Conservation (phyloP, 768 basidiomycete species). For the Glaciozyma martinii region DNA sequence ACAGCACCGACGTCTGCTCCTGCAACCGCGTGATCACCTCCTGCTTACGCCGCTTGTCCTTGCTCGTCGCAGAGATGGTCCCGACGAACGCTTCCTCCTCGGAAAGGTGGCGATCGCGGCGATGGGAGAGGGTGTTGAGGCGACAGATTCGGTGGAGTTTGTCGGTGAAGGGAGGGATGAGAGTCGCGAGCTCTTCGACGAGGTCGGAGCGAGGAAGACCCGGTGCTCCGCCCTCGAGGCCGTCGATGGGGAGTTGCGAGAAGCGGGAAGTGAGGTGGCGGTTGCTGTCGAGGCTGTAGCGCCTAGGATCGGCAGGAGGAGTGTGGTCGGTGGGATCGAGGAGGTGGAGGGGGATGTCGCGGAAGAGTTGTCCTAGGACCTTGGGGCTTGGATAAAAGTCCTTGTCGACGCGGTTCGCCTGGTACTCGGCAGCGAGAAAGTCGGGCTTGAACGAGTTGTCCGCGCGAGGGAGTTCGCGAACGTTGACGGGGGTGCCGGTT, state of each 20-base stretch:
- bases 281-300: not conserved
- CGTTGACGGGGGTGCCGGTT: not conserved
- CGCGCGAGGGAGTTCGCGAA: not conserved
- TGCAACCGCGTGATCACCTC: slow-evolving; percentile 4
- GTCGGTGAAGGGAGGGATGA: not conserved
- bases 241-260: not conserved
- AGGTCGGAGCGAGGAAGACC: not conserved
- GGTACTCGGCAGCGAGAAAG: slow-evolving; percentile 6
- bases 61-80: not conserved
- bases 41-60: not conserved
- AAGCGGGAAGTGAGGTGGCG: slow-evolving; percentile 5
- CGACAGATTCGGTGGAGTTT: not conserved
- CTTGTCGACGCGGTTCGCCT: not conserved
- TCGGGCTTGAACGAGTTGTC: slow-evolving; percentile 7
- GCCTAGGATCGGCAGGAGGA: not conserved
- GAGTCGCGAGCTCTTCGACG: not conserved
- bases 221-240: not conserved
- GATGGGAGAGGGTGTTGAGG: slow-evolving; percentile 6
- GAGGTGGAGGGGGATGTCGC: slow-evolving; percentile 14
- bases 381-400: slow-evolving; percentile 2
- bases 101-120: slow-evolving; percentile 10
- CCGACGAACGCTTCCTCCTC: slow-evolving; percentile 12
- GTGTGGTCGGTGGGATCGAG: not conserved
- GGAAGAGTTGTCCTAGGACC: slow-evolving; percentile 13
- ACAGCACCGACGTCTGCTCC: slow-evolving; percentile 1